These are phyloP conservation scores for Cercospora sojina DNA, from an alignment of 2,329 filamentous ascomycete species.

Conservation along the genomic window DNA sequence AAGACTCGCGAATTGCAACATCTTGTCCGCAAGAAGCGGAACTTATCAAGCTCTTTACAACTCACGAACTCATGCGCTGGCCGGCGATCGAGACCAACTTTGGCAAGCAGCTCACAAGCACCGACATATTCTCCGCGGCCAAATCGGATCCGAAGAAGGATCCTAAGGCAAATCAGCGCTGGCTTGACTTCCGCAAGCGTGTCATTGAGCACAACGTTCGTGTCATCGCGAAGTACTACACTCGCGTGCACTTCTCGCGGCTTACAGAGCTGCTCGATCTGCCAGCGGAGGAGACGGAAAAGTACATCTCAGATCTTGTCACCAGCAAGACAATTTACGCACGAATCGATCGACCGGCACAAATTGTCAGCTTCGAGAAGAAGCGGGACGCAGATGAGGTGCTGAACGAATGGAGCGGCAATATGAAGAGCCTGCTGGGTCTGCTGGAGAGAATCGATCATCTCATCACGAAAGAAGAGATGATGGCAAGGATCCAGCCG, in stretches of 20 bases:
- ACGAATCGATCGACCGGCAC: slow-evolving; percentile 91
- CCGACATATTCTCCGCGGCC: slow-evolving; percentile 77
- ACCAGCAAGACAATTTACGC: slow-evolving; percentile 97
- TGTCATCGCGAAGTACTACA: slow-evolving; percentile 98
- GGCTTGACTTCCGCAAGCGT: slow-evolving; percentile 93
- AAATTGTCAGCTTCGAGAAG: slow-evolving; percentile 91
- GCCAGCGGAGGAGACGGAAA: slow-evolving; percentile 93
- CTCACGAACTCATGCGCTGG: slow-evolving; percentile 97
- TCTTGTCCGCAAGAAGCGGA: slow-evolving; percentile 68
- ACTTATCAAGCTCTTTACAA: slow-evolving; percentile 89
- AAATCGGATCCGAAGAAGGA: slow-evolving; percentile 56
- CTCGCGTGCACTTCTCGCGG: slow-evolving; percentile 87
- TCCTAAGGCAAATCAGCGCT: slow-evolving; percentile 78
- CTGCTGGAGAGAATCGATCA: slow-evolving; percentile 91
- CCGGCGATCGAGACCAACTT: slow-evolving; percentile 87
- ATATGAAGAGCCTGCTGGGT: slow-evolving; percentile 91
- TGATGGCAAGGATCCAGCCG: slow-evolving; percentile 97
- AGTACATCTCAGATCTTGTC: slow-evolving; percentile 96
- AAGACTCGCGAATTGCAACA: slow-evolving; percentile 69
- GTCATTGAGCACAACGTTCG: slow-evolving; percentile 99
- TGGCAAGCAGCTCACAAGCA: slow-evolving; percentile 80
- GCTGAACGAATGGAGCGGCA: slow-evolving; percentile 96
- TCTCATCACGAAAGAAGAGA: slow-evolving; percentile 98
- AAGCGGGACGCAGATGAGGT: slow-evolving; percentile 93
- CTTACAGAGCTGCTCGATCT: slow-evolving; percentile 89